A percentile compares a stretch with the other conserved stretches of the same genome.
Conservation (phyloP, 179 eudicot species). For the Silene vulgaris region DNA sequence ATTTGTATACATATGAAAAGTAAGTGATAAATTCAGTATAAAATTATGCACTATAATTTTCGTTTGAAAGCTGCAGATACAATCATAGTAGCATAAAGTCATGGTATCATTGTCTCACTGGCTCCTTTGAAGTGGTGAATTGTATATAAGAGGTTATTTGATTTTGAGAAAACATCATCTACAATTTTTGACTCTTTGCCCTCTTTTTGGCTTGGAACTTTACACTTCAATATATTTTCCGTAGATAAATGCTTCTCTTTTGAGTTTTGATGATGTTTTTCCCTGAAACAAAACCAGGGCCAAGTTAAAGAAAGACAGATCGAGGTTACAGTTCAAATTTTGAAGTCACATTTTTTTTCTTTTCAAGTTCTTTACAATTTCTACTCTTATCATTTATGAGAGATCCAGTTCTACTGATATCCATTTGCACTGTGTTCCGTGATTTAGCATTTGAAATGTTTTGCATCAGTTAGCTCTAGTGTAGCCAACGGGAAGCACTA, state of each 20-base stretch:
- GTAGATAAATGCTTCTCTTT: too few species aligned
- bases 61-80: neutral
- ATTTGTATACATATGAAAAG: constrained; percentile 79
- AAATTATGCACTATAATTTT: neutral
- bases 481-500: neutral
- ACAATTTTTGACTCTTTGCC: too few species aligned
- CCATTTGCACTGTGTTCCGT: neutral
- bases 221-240: too few species aligned
- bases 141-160: neutral
- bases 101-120: neutral
- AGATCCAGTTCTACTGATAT: neutral
- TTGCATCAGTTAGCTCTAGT: neutral
- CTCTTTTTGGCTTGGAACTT: too few species aligned
- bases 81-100: neutral
- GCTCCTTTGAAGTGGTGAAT: neutral
- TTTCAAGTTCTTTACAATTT: neutral
- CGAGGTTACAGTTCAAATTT: neutral
- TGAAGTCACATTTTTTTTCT: too few species aligned
- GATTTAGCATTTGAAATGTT: neutral
- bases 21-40: constrained; percentile 37
- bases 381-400: neutral
- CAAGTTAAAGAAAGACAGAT: neutral
- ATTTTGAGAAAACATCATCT: neutral
- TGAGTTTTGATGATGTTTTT: too few species aligned
- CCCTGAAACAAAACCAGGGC: neutral